phyloP scores from a whole-genome alignment of 129 eudicot species.

The Helianthus annuus region DNA sequence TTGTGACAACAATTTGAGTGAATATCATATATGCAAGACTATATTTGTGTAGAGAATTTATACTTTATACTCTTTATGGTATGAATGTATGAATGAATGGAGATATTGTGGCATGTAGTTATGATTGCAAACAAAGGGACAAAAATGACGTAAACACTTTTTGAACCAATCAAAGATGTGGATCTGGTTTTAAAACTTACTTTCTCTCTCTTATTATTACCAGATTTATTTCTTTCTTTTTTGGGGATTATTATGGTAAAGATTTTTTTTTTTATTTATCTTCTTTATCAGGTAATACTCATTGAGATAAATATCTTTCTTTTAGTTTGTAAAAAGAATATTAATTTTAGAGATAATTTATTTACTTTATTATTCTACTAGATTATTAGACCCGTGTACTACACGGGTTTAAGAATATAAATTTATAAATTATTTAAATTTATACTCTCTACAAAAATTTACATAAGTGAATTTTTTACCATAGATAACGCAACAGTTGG shows the following conservation, averaged over 20 bases:
- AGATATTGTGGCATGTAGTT: slow-evolving; percentile 16
- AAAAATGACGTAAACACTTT: slow-evolving; percentile 14
- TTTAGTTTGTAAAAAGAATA: not conserved
- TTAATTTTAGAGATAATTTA: not conserved
- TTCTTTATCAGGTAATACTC: not conserved
- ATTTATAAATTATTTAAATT: too few relatives aligned
- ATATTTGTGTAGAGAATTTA: not conserved
- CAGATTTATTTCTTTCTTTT: not conserved
- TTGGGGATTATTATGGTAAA: not conserved
- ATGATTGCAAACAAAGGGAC: slow-evolving; percentile 32
- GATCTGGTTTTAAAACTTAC: slow-evolving; percentile 18
- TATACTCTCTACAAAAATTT: too few relatives aligned
- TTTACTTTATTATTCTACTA: not conserved
- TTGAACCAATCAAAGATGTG: slow-evolving; percentile 19
- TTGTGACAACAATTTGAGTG: not conserved
- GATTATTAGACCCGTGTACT: too few relatives aligned
- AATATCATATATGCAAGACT: not conserved
- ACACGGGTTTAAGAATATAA: too few relatives aligned
- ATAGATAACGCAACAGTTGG: too few relatives aligned
- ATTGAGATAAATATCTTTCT: not conserved
- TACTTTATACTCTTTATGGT: not conserved
- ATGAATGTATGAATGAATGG: slow-evolving; percentile 1
- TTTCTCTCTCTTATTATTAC: not conserved
- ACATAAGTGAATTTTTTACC: too few relatives aligned
- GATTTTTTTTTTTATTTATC: not conserved